Evolutionary conservation across 2,329 filamentous ascomycete species (phyloP).

Genomic region (Dothistroma pini): DNA sequence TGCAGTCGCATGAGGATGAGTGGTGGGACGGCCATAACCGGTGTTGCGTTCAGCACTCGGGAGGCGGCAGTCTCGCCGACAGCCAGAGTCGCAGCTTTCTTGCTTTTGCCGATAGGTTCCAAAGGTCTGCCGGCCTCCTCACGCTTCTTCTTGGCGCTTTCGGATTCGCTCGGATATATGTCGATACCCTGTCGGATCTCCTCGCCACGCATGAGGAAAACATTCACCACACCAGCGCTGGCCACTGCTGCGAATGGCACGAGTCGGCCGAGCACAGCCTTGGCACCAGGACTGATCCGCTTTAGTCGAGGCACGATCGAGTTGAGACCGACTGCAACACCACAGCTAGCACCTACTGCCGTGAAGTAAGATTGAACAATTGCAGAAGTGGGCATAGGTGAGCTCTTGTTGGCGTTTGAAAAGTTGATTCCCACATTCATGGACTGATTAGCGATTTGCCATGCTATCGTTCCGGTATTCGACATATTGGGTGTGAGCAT

Average conservation of each 20-base stretch:
- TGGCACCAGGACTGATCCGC: conserved; percentile 68
- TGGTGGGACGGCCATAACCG: conserved; percentile 95
- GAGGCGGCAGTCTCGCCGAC: conserved; percentile 91
- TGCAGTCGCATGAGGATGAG: conserved; percentile 81
- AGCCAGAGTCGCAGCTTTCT: conserved; percentile 80
- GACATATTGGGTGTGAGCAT: conserved; percentile 91
- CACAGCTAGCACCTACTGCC: conserved; percentile 89
- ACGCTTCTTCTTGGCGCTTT: conserved; percentile 60
- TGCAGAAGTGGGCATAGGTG: conserved; percentile 73
- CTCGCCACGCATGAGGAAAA: conserved; percentile 95
- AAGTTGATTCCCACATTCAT: conserved; percentile 98
- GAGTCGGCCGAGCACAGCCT: conserved; percentile 74
- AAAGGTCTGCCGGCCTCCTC: conserved; percentile 31
- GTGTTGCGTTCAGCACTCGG: conserved; percentile 87
- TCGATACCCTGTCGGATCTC: conserved; percentile 93
- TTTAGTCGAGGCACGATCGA: conserved; percentile 81
- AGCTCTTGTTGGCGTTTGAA: conserved; percentile 97
- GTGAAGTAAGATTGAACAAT: conserved; percentile 87
- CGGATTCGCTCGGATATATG: conserved; percentile 76
- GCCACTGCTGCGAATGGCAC: conserved; percentile 96
- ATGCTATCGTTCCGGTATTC: conserved; percentile 81
- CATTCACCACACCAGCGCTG: conserved; percentile 85
- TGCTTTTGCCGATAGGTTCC: conserved; percentile 73
- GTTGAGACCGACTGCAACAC: conserved; percentile 89
- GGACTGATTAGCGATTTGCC: conserved; percentile 96